Conservation (phyloP, 768 basidiomycete genomes). For the Filobasidium wieringae region DNA sequence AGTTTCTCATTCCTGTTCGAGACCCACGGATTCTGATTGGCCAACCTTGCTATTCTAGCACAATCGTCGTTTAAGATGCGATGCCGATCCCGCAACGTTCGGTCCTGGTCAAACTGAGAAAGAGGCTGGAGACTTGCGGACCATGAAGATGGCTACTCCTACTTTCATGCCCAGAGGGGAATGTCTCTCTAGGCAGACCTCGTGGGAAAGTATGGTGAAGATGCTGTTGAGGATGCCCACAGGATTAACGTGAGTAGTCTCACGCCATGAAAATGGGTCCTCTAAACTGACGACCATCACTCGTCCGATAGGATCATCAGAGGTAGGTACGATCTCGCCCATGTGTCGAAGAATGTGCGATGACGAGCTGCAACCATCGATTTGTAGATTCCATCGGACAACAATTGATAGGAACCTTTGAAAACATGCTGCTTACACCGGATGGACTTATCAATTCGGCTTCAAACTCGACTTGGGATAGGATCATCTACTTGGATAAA, state of each 20-base stretch:
- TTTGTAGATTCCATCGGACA: not conserved
- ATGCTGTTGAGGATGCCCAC: slow-evolving; percentile 1
- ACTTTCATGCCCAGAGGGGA: not conserved
- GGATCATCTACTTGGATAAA: not conserved
- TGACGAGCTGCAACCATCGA: not conserved
- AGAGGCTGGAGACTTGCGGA: not conserved
- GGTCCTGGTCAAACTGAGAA: not conserved
- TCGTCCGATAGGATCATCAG: not conserved
- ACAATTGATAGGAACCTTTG: not conserved
- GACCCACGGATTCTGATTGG: not conserved
- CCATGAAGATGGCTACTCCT: not conserved
- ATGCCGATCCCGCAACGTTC: not conserved
- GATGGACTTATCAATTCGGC: not conserved
- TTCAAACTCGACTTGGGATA: not conserved
- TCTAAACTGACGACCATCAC: no score
- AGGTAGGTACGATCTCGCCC: not conserved
- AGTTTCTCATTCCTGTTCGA: no score
- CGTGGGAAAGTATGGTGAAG: not conserved
- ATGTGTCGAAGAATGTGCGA: no score
- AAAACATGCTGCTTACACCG: not conserved
- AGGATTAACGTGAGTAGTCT: not conserved
- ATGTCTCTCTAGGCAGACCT: not conserved
- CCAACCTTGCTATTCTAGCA: not conserved
- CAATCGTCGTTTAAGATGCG: not conserved
- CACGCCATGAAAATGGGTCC: no score